A percentile compares a stretch with the other conserved stretches of the same genome.
phyloP scores from a whole-genome alignment of 2,329 filamentous ascomycete genomes.

The Hypoxylon sp. region DNA sequence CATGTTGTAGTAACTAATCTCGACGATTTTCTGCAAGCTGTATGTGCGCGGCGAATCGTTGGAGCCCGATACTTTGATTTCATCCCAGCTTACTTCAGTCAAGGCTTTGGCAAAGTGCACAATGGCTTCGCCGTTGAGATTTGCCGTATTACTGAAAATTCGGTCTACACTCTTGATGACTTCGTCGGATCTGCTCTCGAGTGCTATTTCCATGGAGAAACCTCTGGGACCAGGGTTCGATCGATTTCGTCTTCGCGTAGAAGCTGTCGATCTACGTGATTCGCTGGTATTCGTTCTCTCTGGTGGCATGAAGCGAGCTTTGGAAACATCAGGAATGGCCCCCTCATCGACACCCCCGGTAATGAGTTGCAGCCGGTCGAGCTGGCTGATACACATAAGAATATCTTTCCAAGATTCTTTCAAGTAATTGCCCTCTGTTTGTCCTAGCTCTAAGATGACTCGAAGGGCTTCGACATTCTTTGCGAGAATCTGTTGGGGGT shows the following conservation, averaged over 20 bases:
- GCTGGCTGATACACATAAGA: slow-evolving; percentile 93
- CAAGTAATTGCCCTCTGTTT: slow-evolving; percentile 91
- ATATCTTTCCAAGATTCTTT: slow-evolving; percentile 96
- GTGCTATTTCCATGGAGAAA: slow-evolving; percentile 84
- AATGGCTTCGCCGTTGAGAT: slow-evolving; percentile 93
- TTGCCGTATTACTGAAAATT: slow-evolving; percentile 97
- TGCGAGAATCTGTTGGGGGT: slow-evolving; percentile 92
- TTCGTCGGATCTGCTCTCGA: slow-evolving; percentile 92
- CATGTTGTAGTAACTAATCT: slow-evolving; percentile 99
- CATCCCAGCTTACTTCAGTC: slow-evolving; percentile 98
- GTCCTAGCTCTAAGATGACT: slow-evolving; percentile 89
- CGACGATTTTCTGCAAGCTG: slow-evolving; percentile 96
- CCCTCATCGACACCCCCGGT: slow-evolving; percentile 95
- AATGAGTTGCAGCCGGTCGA: slow-evolving; percentile 94
- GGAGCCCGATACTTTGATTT: slow-evolving; percentile 96
- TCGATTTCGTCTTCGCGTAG: slow-evolving; percentile 65
- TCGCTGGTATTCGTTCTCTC: slow-evolving; percentile 68
- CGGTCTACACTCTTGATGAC: slow-evolving; percentile 93
- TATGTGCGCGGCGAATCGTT: slow-evolving; percentile 97
- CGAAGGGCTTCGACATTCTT: slow-evolving; percentile 98
- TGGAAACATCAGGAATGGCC: slow-evolving; percentile 90
- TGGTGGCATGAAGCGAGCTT: slow-evolving; percentile 78
- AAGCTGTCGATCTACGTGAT: slow-evolving; percentile 77
- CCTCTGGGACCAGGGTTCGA: slow-evolving; percentile 73
- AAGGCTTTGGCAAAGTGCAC: slow-evolving; percentile 93